phyloP scores from a whole-genome alignment of 495 filamentous ascomycete species.

The Stereocaulon alpinum region DNA sequence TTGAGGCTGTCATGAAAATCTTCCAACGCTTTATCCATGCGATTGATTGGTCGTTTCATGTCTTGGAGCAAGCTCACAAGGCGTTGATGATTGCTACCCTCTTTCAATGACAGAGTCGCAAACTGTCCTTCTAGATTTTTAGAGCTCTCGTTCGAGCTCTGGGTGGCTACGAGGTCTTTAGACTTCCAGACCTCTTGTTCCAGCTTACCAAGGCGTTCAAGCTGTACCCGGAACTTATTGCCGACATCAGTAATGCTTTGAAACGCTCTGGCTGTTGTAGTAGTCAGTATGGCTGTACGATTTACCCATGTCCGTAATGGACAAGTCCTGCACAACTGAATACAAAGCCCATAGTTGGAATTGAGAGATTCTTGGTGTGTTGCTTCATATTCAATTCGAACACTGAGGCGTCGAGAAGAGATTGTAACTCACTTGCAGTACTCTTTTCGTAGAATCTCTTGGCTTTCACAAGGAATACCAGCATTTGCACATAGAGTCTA shows the following conservation, averaged over 20 bases:
- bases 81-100: not conserved
- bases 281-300: no score
- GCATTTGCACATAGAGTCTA: not conserved
- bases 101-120: not conserved
- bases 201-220: not conserved
- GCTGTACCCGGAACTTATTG: not conserved
- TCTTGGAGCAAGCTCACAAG: conserved; percentile 4
- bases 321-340: no score
- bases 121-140: not conserved
- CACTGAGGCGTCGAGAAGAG: not conserved
- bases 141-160: not conserved
- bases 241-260: not conserved
- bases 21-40: not conserved
- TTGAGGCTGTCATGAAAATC: not conserved
- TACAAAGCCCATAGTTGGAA: no score
- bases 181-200: not conserved
- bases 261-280: not conserved
- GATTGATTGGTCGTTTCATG: conserved; percentile 6
- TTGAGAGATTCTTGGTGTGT: no score
- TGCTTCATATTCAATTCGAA: no score
- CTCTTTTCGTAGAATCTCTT: not conserved
- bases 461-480: not conserved
- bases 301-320: no score
- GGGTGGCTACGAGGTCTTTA: not conserved
- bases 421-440: not conserved